Percentiles rank a stretch among this genome's conserved stretches.
Conservation (phyloP, 225 moss, liverwort and hornwort species). For the Thuidium tamariscinum region DNA sequence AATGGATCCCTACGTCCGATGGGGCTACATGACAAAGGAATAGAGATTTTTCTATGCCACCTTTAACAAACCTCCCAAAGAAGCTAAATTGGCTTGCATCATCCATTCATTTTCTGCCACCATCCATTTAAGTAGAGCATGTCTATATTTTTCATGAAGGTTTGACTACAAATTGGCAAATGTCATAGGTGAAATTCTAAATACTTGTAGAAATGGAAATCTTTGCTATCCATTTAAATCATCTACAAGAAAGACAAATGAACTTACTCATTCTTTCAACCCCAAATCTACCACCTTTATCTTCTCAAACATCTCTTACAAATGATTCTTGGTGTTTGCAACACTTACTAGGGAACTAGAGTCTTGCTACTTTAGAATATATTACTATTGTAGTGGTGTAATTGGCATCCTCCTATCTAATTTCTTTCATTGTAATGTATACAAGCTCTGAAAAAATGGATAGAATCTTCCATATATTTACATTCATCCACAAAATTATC, state of each 20-base stretch:
- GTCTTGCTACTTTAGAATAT: fast-evolving
- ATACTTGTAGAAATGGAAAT: not conserved
- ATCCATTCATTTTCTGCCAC: not conserved
- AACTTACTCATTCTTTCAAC: no score
- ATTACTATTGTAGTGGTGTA: fast-evolving
- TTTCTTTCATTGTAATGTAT: not conserved
- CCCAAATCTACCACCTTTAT: no score
- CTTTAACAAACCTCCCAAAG: not conserved
- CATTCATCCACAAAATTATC: no score
- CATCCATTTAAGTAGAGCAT: fast-evolving
- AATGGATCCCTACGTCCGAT: fast-evolving
- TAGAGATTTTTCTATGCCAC: not conserved
- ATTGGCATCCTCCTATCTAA: fast-evolving
- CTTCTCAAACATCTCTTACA: no score
- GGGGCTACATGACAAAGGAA: not conserved
- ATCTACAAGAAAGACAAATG: not conserved
- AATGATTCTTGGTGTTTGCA: not conserved
- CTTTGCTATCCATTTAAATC: not conserved
- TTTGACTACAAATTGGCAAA: not conserved
- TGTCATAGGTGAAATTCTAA: not conserved
- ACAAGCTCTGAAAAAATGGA: not conserved
- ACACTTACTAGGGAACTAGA: not conserved
- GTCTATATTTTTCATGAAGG: not conserved
- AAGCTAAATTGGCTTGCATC: not conserved
- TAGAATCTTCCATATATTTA: not conserved